Conservation (phyloP, 441 rosid species). For the Jatropha podagrica region DNA sequence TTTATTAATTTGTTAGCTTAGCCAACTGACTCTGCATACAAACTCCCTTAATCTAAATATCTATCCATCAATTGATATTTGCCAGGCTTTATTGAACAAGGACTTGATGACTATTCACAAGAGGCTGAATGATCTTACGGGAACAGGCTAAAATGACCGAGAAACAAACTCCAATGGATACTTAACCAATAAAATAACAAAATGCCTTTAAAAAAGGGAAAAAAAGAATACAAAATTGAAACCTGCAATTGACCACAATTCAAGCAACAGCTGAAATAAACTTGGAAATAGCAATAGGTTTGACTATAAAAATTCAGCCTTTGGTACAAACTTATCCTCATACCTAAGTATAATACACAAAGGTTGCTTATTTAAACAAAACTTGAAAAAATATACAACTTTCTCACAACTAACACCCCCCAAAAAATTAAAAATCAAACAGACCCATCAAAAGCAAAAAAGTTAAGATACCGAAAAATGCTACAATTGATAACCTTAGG, state of each 20-base stretch:
- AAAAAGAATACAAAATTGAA: not conserved
- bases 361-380: not conserved
- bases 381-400: not conserved
- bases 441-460: not conserved
- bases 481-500: too few species aligned
- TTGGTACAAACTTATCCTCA: not conserved
- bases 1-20: not conserved
- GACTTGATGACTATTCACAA: not conserved
- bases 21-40: not conserved
- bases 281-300: not conserved
- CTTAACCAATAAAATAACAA: not conserved
- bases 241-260: not conserved
- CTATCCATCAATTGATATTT: not conserved
- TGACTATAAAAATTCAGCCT: not conserved
- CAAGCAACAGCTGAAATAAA: not conserved
- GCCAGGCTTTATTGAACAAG: not conserved
- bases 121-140: not conserved
- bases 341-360: not conserved
- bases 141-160: not conserved
- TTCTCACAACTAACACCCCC: not conserved
- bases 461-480: not conserved
- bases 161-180: not conserved
- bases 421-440: not conserved
- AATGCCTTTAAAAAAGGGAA: not conserved
- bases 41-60: not conserved